These are phyloP conservation scores for Erysimum cheiri DNA, from an alignment of 441 rosid genomes.

Conservation along the genomic window DNA sequence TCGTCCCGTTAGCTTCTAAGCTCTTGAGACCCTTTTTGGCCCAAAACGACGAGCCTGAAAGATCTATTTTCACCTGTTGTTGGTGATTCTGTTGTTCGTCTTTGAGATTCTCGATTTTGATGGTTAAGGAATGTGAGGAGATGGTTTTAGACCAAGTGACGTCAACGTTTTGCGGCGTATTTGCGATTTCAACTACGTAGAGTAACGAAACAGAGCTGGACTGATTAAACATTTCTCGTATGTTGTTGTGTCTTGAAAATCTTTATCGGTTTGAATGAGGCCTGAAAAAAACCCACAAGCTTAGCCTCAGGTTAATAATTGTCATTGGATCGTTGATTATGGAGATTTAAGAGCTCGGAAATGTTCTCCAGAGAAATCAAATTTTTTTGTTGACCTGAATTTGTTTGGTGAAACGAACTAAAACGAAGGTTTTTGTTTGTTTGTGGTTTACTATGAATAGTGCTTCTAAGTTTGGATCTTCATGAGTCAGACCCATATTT, in stretches of 20 bases:
- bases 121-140: constrained; percentile 55
- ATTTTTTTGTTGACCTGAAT: constrained; percentile 14
- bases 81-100: constrained; percentile 45
- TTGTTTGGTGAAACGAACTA: constrained; percentile 38
- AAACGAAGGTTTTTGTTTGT: constrained; percentile 27
- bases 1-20: constrained; percentile 51
- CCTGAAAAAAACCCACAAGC: constrained; percentile 9
- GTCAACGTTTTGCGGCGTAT: constrained; percentile 49
- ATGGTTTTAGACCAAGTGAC: constrained; percentile 67
- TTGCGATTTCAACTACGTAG: constrained; percentile 56
- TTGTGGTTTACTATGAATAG: constrained; percentile 36
- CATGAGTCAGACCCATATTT: constrained; percentile 1
- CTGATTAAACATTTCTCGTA: constrained; percentile 32
- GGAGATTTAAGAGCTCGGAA: constrained; percentile 20
- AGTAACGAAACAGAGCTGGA: constrained; percentile 53
- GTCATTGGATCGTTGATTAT: constrained; percentile 12
- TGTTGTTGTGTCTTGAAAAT: constrained; percentile 20
- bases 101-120: constrained; percentile 53
- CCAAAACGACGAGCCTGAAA: constrained; percentile 76
- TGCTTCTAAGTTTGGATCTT: constrained; percentile 38
- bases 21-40: constrained; percentile 74
- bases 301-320: constrained; percentile 9
- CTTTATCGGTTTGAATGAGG: neutral
- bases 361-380: neutral
- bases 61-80: constrained; percentile 60